phyloP scores from a whole-genome alignment of 192 early-diverging fungal species.

The Diversispora epigaea region DNA sequence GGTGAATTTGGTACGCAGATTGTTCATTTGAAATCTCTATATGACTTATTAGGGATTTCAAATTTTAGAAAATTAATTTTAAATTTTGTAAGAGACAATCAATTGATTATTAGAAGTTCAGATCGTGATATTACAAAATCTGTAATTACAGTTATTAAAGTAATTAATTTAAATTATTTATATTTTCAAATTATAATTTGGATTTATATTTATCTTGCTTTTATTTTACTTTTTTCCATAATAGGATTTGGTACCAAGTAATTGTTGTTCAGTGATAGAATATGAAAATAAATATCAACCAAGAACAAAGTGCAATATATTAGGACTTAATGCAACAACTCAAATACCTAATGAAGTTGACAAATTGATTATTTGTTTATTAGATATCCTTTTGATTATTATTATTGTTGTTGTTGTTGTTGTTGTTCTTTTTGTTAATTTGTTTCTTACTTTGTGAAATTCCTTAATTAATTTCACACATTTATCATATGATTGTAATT shows the following conservation, averaged over 20 bases:
- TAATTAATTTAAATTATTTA: constrained; percentile 1
- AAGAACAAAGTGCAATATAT: constrained; percentile 21
- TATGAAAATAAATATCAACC: constrained; percentile 11
- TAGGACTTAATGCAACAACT: constrained; percentile 1
- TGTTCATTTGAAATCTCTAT: constrained; percentile 10
- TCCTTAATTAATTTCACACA: constrained; percentile 11
- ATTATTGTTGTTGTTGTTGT: background rate
- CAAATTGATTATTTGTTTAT: constrained; percentile 13
- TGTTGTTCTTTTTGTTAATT: background rate
- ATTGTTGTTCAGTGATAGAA: constrained; percentile 28
- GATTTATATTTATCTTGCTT: background rate
- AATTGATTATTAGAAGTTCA: constrained; percentile 18
- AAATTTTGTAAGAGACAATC: constrained; percentile 28
- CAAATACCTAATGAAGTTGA: constrained; percentile 19
- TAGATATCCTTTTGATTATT: constrained; percentile 23
- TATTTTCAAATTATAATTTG: background rate
- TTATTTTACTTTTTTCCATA: background rate
- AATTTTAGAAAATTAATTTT: constrained; percentile 27
- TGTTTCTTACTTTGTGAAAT: background rate
- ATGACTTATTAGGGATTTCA: constrained; percentile 1
- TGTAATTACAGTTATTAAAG: constrained; percentile 9
- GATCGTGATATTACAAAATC: background rate
- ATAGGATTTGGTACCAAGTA: constrained; percentile 23
- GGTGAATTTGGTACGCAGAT: background rate
- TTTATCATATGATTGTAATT: background rate